Base-by-base conservation (phyloP, 2,329 filamentous ascomycete species). In the Colletotrichum phormii region DNA sequence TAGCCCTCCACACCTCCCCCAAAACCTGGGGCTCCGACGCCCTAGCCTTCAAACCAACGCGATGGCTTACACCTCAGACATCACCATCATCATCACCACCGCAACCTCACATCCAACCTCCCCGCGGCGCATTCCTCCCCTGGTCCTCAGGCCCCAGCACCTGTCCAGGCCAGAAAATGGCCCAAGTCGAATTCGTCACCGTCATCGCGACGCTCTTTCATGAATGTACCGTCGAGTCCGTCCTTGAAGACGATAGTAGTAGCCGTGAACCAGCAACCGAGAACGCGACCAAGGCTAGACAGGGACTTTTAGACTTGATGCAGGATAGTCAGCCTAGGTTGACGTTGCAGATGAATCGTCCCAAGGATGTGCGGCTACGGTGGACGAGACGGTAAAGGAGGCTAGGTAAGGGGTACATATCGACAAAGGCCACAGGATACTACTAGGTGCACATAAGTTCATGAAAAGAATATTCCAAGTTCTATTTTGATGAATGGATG, bases 161-260 rank as follows among this genome's bases (percentile, higher is more conserved):
- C 4, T 89, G 88, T 76, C 86, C 87, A 0, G 88, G 88, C 1
- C 82, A 86, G 80, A 89, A 88, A 75, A 87, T 90, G 82, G 81
- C 87, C 1, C 86, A 89, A 78, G 87, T 89, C 2, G 88, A 90
- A 77, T 89, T 89, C 76, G 83, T 84, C 4, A 83, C 82, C 13
- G 82, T 86, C 2, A 76, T 89, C 29, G 77, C 83, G 69, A 81
- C 81, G 2, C 74, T 88, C 13, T 79, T 87, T 37, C 75, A 79
- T 18, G 26, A 4, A 35, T 64, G 49, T 29, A 8, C 49, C 31
- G 62, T 31, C 22, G 62, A 55, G 31, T 33, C 62, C 4, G 31
- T 22, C 13, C 22, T 18, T 3, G 42, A 22, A 49, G 18, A 2
- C 31, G 22, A 35, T 15, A 2, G 22, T 22, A 3, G 42, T 3